Conservation (phyloP, 306 rosid species). For the Prunus persica region DNA sequence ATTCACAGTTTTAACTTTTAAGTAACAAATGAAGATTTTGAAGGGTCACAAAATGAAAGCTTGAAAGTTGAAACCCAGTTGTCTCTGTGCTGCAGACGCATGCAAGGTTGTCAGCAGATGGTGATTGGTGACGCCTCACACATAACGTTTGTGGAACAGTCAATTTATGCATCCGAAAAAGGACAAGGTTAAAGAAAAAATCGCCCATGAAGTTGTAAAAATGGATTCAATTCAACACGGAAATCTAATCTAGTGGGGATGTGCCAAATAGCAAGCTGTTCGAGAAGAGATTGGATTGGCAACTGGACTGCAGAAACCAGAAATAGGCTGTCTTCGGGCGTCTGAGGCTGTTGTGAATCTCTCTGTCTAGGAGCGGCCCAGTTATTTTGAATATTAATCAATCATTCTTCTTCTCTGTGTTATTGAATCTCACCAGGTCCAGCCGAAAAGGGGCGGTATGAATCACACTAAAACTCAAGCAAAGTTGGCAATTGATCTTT, state of each 20-base stretch:
- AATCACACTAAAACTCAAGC: not conserved
- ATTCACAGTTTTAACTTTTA: no score
- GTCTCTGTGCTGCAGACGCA: slow-evolving; percentile 12
- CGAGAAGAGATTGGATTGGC: no score
- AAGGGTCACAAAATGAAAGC: no score
- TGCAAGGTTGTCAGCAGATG: not conserved
- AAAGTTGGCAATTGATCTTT: not conserved
- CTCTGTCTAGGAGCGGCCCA: not conserved
- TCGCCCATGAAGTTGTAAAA: not conserved
- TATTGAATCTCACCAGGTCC: not conserved
- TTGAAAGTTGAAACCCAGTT: no score
- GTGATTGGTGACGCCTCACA: not conserved
- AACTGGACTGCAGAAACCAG: no score
- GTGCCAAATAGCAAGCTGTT: no score
- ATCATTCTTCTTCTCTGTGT: not conserved
- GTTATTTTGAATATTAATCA: no score
- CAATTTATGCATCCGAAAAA: slow-evolving; percentile 48
- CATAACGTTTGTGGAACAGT: not conserved
- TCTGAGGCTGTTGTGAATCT: not conserved
- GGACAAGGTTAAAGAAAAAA: not conserved
- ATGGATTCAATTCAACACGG: not conserved
- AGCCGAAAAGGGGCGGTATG: not conserved
- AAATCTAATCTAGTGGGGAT: no score
- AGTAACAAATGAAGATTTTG: no score
- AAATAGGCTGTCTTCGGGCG: not conserved